Evolutionary conservation across 305 asterid species (phyloP), one percentile per base, ranked within the genome.

Genomic region (Solanum hybrid): DNA sequence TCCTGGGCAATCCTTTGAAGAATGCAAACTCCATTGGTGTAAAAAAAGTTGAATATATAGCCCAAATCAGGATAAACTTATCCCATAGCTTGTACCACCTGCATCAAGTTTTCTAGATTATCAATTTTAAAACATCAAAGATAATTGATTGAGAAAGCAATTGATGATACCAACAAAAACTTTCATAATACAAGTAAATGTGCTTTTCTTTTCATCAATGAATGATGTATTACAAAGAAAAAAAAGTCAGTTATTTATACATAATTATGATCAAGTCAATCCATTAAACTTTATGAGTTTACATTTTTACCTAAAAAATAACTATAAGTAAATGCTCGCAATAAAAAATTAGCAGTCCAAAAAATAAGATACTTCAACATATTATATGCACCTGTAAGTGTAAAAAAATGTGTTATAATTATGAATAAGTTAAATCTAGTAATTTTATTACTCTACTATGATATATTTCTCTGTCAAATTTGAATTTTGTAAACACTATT

Each of bases 1-100:
- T 94, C 91, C 91, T 88, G 6, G 98, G 99, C 70, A 97, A 92
- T 91, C 99, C 99, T 86, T 96, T 92, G 92, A 95, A 97, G 95
- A 97, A 97, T 31, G 96, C 99, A 22, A 97, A 96, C 95, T 97
- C 99, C 93, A 97, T 86, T 37, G 99, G 99, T 68, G 99, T 96
- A 91, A 97, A 96, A 92, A 95, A 94, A 27, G 98, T 93, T 9
- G 99, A 97, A 91, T 96, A 97, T 65, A 96, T 89, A 82, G 99
- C 99, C 99, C 99, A 97, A 89, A 94, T 8, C 38, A 97, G 94
- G 91, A 97, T 96, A 92, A 97, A 96, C 88, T 95, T 92, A 89
- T 94, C 96, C 99, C 99, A 97, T 82, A 93, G 92, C 89, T 92
- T 94, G 93, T 97, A 96, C 96, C 96, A 97, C 93, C 99, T 97